Base-by-base conservation (phyloP, 2,329 filamentous ascomycete genomes). In the Ophiostoma pallidulum region DNA sequence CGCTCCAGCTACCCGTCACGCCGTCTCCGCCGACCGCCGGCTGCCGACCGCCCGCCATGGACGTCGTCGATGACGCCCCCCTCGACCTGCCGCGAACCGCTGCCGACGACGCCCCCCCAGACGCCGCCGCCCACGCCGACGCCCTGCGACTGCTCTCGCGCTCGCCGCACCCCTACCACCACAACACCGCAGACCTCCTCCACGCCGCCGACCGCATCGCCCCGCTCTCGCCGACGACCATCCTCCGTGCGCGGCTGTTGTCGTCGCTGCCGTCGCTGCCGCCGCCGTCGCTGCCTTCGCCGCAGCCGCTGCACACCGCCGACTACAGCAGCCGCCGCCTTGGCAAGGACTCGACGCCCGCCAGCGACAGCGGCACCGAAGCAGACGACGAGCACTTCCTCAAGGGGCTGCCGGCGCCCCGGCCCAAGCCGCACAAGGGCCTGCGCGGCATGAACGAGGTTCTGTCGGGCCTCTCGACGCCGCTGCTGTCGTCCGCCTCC, bases 371-470 rank as follows among this genome's bases (percentile, higher is more conserved):
- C 62, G 91, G 91, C 20, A 94, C 90, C 16, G 91, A 97, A 62
- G 91, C 91, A 33, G 91, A 96, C 59, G 91, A 97, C 67, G 91
- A 97, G 64, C 85, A 90, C 53, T 82, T 91, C 56, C 71, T 95
- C 48, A 92, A 84, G 62, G 85, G 89, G 0, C 68, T 96, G 19
- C 90, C 91, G 1, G 86, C 90, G 3, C 86, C 90, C 2, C 82
- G 75, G n/a, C 57, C 74, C 8, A 76, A 80, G 51, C 72, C 79
- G 28, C 82, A 85, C 60, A 96, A 95, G 66, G 90, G 89, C 8
- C 64, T 95, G 41, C 76, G 84, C 51, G 82, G 77, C 50, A 66
- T 64, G 50, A 73, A 77, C 55, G 80, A 74, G 57, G 60, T 39
- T n/a, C 57, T 74, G 2, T 82, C 79, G 0, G 73, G 73, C 7